A percentile compares a stretch with the other conserved stretches of the same genome.
phyloP scores from a whole-genome alignment of 768 basidiomycete genomes.

The Mycena capillaripes region DNA sequence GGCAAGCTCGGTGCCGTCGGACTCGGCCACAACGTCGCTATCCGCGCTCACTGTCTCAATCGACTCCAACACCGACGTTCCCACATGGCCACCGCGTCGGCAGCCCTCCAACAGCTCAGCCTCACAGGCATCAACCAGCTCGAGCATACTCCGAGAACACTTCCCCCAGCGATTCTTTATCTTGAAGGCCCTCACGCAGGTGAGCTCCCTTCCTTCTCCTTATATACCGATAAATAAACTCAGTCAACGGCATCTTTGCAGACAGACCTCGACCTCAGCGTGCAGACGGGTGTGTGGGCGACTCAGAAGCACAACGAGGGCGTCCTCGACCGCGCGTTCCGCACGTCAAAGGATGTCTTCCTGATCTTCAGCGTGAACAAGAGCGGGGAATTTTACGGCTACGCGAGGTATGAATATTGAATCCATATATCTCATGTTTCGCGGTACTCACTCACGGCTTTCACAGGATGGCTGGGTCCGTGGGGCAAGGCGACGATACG shows the following conservation, averaged over 20 bases:
- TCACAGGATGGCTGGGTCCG: constrained; percentile 15
- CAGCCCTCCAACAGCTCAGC: constrained; percentile 68
- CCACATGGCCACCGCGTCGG: constrained; percentile 25
- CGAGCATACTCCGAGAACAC: constrained; percentile 79
- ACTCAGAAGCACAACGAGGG: constrained; percentile 95
- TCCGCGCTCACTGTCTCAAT: constrained; percentile 51
- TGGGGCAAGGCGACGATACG: neutral
- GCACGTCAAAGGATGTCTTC: constrained; percentile 89
- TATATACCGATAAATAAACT: neutral
- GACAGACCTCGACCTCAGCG: constrained; percentile 86
- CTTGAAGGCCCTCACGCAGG: constrained; percentile 88
- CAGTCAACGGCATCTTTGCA: constrained; percentile 42
- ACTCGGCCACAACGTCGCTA: constrained; percentile 19
- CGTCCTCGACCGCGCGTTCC: constrained; percentile 91
- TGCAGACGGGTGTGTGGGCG: constrained; percentile 86
- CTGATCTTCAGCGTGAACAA: constrained; percentile 95
- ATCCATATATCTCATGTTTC: neutral
- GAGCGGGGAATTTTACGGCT: constrained; percentile 95
- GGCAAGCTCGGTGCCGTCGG: constrained; percentile 8
- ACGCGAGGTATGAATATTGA: constrained; percentile 74
- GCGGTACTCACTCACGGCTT: neutral
- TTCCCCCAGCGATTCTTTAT: constrained; percentile 96
- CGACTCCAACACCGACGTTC: neutral
- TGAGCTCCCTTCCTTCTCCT: constrained; percentile 46
- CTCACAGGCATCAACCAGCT: constrained; percentile 86